phyloP scores from a whole-genome alignment of 108 stramenopile genomes.

The Craspedostauros australis region DNA sequence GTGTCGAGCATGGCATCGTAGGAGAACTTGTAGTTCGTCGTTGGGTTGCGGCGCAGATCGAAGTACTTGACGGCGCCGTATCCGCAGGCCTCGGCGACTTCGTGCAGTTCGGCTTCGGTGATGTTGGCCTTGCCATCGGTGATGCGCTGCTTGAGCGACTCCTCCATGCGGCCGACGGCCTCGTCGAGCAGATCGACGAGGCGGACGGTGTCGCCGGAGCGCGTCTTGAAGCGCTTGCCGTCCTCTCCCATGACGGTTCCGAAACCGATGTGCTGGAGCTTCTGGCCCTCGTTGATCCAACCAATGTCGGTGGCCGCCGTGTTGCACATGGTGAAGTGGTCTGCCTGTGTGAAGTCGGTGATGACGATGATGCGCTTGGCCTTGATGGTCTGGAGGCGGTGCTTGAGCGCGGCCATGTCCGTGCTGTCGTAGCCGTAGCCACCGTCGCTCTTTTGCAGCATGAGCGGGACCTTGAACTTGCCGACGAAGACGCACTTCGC shows the following conservation, averaged over 20 bases:
- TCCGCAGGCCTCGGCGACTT: slow-evolving; percentile 91
- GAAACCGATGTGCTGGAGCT: slow-evolving; percentile 95
- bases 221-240: slow-evolving; percentile 97
- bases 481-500: slow-evolving; percentile 91
- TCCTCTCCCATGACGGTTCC: slow-evolving; percentile 97
- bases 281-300: slow-evolving; percentile 73
- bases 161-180: slow-evolving; percentile 87
- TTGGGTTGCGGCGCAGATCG: slow-evolving; percentile 95
- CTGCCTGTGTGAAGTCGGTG: slow-evolving; percentile 95
- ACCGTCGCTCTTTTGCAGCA: slow-evolving; percentile 97
- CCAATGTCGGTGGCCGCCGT: slow-evolving; percentile 88
- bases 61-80: slow-evolving; percentile 99
- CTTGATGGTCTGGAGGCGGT: slow-evolving; percentile 75
- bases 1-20: slow-evolving; percentile 99
- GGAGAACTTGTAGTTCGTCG: slow-evolving; percentile 96
- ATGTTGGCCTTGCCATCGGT: slow-evolving; percentile 65
- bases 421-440: slow-evolving; percentile 99
- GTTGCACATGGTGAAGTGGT: slow-evolving; percentile 95
- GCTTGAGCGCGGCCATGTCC: slow-evolving; percentile 98
- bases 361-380: slow-evolving; percentile 90
- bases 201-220: slow-evolving; percentile 96
- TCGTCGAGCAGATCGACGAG: slow-evolving; percentile 97
- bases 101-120: slow-evolving; percentile 71
- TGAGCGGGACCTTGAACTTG: slow-evolving; percentile 85
- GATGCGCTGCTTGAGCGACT: slow-evolving; percentile 68